These are phyloP conservation scores for Sarocladium kiliense DNA, from an alignment of 2,329 filamentous ascomycete species.

Conservation along the genomic window DNA sequence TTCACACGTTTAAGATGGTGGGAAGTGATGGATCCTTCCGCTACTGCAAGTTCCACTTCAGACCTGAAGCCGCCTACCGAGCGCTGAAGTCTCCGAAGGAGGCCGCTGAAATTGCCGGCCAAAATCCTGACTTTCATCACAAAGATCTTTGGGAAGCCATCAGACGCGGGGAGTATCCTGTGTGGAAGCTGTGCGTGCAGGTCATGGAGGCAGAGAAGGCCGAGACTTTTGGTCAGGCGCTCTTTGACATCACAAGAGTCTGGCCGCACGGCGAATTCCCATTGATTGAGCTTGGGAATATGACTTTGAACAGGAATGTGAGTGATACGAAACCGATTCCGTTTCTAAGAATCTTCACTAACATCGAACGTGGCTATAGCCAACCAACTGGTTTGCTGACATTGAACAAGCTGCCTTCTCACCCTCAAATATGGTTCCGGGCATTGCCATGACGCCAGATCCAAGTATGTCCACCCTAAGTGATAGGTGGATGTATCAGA, in stretches of 20 bases:
- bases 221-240: slow-evolving; percentile 58
- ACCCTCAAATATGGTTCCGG: slow-evolving; percentile 43
- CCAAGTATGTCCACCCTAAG: slow-evolving; percentile 21
- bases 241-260: slow-evolving; percentile 68
- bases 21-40: slow-evolving; percentile 56
- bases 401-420: slow-evolving; percentile 48
- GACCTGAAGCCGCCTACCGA: slow-evolving; percentile 58
- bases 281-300: slow-evolving; percentile 58
- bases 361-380: too few relatives aligned
- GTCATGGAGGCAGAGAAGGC: slow-evolving; percentile 57
- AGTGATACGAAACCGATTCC: slow-evolving; percentile 43
- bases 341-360: too few relatives aligned
- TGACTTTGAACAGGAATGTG: slow-evolving; percentile 63
- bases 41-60: slow-evolving; percentile 61
- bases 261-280: slow-evolving; percentile 65
- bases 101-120: slow-evolving; percentile 44
- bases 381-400: slow-evolving; percentile 45
- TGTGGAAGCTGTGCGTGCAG: slow-evolving; percentile 62
- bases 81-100: slow-evolving; percentile 51
- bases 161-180: slow-evolving; percentile 52
- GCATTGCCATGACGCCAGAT: slow-evolving; percentile 42
- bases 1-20: neutral
- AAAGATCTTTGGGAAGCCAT: slow-evolving; percentile 63
- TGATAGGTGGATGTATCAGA: neutral
- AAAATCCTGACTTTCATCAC: slow-evolving; percentile 58